Percentiles rank a stretch among this genome's conserved stretches.
Conservation (phyloP, 306 rosid genomes). For the Pterocarpus macrocarpus region DNA sequence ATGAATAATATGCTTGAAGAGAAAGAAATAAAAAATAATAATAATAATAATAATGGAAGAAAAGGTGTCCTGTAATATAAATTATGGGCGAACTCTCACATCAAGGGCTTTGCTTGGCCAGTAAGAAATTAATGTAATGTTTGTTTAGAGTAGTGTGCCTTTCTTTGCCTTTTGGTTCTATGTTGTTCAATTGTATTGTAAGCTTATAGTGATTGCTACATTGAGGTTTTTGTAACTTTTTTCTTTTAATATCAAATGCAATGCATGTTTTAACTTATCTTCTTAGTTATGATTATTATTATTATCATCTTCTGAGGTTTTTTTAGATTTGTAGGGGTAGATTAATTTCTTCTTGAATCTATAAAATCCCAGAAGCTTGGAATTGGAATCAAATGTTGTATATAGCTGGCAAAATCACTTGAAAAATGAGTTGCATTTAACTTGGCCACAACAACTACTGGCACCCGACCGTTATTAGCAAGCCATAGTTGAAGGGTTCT, state of each 20-base stretch:
- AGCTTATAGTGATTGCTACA: neutral
- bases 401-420: neutral
- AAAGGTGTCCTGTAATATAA: constrained; percentile 33
- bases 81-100: constrained; percentile 49
- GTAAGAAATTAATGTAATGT: constrained; percentile 31
- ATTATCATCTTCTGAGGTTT: neutral
- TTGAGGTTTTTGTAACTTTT: constrained; percentile 4
- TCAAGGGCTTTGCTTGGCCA: constrained; percentile 44
- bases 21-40: neutral
- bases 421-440: too few relatives aligned
- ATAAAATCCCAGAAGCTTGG: neutral
- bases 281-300: neutral
- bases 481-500: neutral
- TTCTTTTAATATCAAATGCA: neutral
- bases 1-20: neutral
- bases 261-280: neutral
- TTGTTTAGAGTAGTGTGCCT: neutral
- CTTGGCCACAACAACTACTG: too few relatives aligned
- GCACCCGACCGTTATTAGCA: too few relatives aligned
- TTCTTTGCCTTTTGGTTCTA: neutral
- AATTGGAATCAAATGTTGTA: neutral
- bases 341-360: neutral
- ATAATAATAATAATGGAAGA: neutral
- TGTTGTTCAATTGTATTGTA: neutral
- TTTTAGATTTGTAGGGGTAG: neutral